phyloP scores from a whole-genome alignment of 176 grass and related monocot species.

The Elymus sibiricus region DNA sequence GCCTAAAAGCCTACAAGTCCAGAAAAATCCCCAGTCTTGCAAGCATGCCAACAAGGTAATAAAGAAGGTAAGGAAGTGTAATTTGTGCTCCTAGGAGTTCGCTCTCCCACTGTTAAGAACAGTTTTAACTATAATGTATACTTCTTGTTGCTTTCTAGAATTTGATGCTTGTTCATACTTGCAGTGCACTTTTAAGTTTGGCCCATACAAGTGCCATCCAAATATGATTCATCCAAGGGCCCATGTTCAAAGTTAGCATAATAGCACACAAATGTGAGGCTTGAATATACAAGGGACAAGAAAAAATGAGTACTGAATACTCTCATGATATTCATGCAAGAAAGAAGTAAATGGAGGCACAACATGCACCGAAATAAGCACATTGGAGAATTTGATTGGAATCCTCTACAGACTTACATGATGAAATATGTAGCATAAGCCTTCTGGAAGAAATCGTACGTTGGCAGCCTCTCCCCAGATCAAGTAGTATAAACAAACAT shows the following conservation, averaged over 20 bases:
- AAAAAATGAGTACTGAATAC: background rate
- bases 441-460: slow-evolving; percentile 85
- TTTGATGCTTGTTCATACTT: background rate
- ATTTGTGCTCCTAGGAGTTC: background rate
- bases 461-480: slow-evolving; percentile 99
- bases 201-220: background rate
- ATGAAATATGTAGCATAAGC: slow-evolving; percentile 97
- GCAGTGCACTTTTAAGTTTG: background rate
- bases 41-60: background rate
- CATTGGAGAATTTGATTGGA: background rate
- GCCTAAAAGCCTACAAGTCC: background rate
- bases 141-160: background rate
- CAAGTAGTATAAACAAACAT: slow-evolving; percentile 85
- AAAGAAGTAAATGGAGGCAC: slow-evolving; percentile 20
- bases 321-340: background rate
- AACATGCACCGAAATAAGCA: slow-evolving; percentile 10
- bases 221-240: background rate
- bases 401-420: slow-evolving; percentile 59
- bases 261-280: background rate
- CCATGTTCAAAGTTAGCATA: background rate
- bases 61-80: background rate
- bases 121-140: background rate
- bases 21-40: too few species aligned
- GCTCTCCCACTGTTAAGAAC: background rate
- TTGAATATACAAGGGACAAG: background rate